These are phyloP conservation scores for Sporothrix humicola DNA, from an alignment of 2,329 filamentous ascomycete genomes.

Conservation along the genomic window DNA sequence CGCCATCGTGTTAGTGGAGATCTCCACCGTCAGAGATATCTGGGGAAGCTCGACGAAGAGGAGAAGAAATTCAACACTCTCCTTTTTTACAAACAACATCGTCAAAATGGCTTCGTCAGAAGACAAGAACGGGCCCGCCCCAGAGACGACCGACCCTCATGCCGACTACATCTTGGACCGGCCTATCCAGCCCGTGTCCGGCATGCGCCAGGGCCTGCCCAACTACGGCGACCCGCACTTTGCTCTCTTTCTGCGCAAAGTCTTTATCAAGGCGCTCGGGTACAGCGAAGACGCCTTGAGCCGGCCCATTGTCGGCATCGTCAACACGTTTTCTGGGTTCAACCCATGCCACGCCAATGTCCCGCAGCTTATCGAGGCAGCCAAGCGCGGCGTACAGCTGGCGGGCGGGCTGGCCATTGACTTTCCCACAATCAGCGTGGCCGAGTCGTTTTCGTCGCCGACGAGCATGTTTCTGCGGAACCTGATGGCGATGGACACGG, in stretches of 20 bases:
- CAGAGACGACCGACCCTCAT: not conserved
- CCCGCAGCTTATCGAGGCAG: conserved; percentile 72
- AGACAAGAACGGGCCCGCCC: no score
- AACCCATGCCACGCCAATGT: conserved; percentile 77
- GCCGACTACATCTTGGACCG: conserved; percentile 68
- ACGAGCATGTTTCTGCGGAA: conserved; percentile 79
- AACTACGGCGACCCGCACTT: conserved; percentile 77
- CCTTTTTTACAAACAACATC: no score
- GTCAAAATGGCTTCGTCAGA: no score
- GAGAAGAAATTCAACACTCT: no score
- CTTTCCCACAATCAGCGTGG: conserved; percentile 75
- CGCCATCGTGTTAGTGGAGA: conserved; percentile 30
- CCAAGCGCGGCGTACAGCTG: conserved; percentile 70
- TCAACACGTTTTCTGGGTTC: conserved; percentile 74
- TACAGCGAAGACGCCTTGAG: conserved; percentile 75
- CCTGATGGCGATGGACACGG: conserved; percentile 79
- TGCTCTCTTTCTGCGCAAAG: conserved; percentile 74
- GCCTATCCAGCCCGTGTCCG: conserved; percentile 54
- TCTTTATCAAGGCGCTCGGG: conserved; percentile 77
- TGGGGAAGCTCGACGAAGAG: not conserved
- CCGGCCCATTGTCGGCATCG: conserved; percentile 73
- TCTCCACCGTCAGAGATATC: not conserved
- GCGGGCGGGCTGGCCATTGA: conserved; percentile 71
- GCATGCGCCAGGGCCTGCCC: conserved; percentile 66
- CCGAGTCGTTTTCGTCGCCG: conserved; percentile 71